Percentiles rank a stretch among this genome's conserved stretches.
These are phyloP conservation scores for Aspergillus leporis DNA, from an alignment of 495 filamentous ascomycete genomes.

Conservation along the genomic window DNA sequence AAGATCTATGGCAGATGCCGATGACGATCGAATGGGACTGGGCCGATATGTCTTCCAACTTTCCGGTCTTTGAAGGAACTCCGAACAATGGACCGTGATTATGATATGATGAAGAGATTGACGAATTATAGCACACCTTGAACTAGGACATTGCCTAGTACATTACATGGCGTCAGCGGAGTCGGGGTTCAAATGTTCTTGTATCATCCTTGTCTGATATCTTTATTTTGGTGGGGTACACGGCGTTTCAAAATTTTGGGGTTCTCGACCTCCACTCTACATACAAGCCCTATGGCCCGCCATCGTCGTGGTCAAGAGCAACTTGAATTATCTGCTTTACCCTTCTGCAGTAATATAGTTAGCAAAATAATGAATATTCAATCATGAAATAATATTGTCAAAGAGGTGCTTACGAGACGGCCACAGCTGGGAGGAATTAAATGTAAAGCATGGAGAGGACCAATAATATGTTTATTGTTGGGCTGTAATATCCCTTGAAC, in stretches of 20 bases:
- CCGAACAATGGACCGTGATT: conserved; percentile 28
- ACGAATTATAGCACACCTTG: neutral
- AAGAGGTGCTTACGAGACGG: no score
- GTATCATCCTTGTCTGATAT: conserved; percentile 3
- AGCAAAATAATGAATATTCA: neutral
- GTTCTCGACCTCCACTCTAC: neutral
- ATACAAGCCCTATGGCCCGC: neutral
- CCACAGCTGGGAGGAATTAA: no score
- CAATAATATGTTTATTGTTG: no score
- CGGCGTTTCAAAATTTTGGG: conserved; percentile 6
- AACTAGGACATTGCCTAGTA: neutral
- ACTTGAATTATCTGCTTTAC: neutral
- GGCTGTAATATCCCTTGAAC: no score
- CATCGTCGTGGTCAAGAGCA: neutral
- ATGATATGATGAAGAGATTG: conserved; percentile 16
- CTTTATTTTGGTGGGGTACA: conserved; percentile 10
- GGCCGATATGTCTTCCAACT: conserved; percentile 74
- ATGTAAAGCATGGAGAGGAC: no score
- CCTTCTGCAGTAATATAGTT: neutral
- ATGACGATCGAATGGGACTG: conserved; percentile 99
- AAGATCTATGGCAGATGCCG: conserved; percentile 93
- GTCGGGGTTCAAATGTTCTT: neutral
- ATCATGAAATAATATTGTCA: neutral
- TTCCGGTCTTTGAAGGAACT: conserved; percentile 40
- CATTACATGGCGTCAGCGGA: conserved; percentile 4